Evolutionary conservation across 192 early-diverging fungal genomes (phyloP).

Genomic region (Podila clonocystis): DNA sequence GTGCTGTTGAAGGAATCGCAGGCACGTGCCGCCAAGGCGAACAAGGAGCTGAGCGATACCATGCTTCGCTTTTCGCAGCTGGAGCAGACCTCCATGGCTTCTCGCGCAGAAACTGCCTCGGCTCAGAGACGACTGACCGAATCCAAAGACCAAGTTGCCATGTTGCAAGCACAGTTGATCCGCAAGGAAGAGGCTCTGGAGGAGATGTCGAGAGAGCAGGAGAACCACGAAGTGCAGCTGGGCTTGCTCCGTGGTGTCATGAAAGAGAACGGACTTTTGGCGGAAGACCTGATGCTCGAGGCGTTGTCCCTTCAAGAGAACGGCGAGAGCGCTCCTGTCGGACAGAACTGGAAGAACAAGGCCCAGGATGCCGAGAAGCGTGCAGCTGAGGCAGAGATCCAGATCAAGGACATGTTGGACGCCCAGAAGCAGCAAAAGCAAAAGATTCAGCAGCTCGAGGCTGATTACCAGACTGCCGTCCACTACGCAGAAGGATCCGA

Average conservation of each 20-base stretch:
- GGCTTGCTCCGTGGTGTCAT: conserved; percentile 58
- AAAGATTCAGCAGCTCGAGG: conserved; percentile 51
- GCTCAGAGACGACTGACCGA: conserved; percentile 55
- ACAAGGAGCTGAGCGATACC: conserved; percentile 51
- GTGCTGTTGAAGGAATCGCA: conserved; percentile 37
- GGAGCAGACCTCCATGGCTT: conserved; percentile 56
- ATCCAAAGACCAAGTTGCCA: conserved; percentile 48
- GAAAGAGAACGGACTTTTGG: conserved; percentile 53
- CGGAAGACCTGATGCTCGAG: conserved; percentile 28
- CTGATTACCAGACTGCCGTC: conserved; percentile 52
- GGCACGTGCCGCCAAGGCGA: conserved; percentile 23
- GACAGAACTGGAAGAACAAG: conserved; percentile 1
- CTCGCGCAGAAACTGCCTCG: conserved; percentile 55
- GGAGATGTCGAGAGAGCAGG: conserved; percentile 54
- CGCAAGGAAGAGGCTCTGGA: conserved; percentile 53
- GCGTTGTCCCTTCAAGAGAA: conserved; percentile 15
- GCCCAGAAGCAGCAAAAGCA: conserved; percentile 12
- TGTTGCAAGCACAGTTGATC: conserved; percentile 45
- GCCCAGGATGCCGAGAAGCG: conserved; percentile 31
- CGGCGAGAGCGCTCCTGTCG: background rate
- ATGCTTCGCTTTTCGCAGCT: conserved; percentile 57
- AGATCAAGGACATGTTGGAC: conserved; percentile 14
- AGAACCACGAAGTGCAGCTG: conserved; percentile 59
- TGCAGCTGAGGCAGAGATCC: conserved; percentile 23
- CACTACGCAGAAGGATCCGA: conserved; percentile 50